Evolutionary conservation across 192 early-diverging fungal species (phyloP), one percentile per base, ranked within the genome.

Genomic region (Gryganskiella cystojenkinii): DNA sequence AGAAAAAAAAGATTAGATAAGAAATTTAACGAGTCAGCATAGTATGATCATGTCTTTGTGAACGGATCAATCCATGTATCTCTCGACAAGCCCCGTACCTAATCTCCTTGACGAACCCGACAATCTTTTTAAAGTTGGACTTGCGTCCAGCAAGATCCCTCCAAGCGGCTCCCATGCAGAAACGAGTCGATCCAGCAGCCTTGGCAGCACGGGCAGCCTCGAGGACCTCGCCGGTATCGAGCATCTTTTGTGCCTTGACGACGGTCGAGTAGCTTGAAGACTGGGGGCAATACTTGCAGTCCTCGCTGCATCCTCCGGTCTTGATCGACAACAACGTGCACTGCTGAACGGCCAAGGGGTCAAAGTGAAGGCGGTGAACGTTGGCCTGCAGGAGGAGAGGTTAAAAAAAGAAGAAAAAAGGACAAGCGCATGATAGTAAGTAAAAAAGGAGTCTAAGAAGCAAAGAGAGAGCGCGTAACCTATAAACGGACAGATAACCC

Each of bases 161-260:
- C 93, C 93, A 94, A 20, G 93, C 93, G 60, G 93, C 92, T 60
- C 93, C 93, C 93, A 94, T 94, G 74, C 93, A 94, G 83, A 94
- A 94, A 47, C 93, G 86, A 34, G 91, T 92, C 45, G 83, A 86
- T 27, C 93, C 93, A 37, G 91, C 92, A 47, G 88, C 91, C 71
- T 92, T 92, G 56, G 93, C 93, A 46, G 83, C 84, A 31, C 83
- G 81, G 11, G 93, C 93, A 61, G 91, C 91, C 14, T 84, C 80
- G 22, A 94, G 71, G 19, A 94, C 92, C 49, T 86, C 89, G 56
- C 87, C 90, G 15, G 85, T 84, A 50, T 90, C 87, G 52, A 93
- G 79, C 66, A 94, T 85, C 70, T 92, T 92, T 45, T 84, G 80
- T 17, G 90, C 89, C 72, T 89, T 87, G 58, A 92, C 91, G 11